phyloP scores from a whole-genome alignment of 768 basidiomycete genomes.

The Leccinum sublutescens region DNA sequence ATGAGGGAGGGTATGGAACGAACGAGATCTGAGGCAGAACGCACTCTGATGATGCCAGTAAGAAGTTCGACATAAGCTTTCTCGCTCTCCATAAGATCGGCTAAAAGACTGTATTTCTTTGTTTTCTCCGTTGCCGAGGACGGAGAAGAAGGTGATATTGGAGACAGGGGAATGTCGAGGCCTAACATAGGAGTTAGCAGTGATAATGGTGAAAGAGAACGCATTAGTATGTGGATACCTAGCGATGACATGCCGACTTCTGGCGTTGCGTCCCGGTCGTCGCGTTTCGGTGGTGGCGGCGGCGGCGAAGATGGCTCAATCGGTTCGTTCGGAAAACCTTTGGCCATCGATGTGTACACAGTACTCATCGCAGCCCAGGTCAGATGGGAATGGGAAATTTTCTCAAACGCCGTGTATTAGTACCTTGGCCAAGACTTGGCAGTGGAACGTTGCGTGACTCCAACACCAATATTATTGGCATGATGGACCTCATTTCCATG shows the following conservation, averaged over 20 bases:
- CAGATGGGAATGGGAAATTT: constrained; percentile 2
- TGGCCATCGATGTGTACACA: constrained; percentile 5
- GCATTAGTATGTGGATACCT: constrained; percentile 19
- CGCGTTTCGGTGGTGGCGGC: constrained; percentile 24
- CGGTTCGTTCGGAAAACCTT: background rate
- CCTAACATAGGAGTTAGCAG: constrained; percentile 22
- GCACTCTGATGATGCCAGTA: constrained; percentile 85
- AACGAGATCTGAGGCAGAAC: constrained; percentile 30
- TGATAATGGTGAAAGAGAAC: constrained; percentile 2
- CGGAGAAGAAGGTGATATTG: constrained; percentile 18
- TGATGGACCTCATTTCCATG: background rate
- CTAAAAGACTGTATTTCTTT: constrained; percentile 77
- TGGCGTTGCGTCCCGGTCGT: background rate
- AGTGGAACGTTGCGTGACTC: background rate
- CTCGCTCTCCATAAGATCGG: constrained; percentile 93
- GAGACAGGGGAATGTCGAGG: constrained; percentile 24
- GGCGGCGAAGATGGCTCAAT: constrained; percentile 8
- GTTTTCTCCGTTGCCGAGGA: constrained; percentile 43
- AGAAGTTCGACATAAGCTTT: constrained; percentile 88
- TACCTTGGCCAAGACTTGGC: background rate
- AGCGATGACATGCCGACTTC: constrained; percentile 17
- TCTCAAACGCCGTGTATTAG: background rate
- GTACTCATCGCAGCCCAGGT: constrained; percentile 6
- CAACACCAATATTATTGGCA: background rate
- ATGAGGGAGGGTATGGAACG: constrained; percentile 9